These are phyloP conservation scores for Erodium maritimum DNA, from an alignment of 345 rosid species.

Conservation along the genomic window DNA sequence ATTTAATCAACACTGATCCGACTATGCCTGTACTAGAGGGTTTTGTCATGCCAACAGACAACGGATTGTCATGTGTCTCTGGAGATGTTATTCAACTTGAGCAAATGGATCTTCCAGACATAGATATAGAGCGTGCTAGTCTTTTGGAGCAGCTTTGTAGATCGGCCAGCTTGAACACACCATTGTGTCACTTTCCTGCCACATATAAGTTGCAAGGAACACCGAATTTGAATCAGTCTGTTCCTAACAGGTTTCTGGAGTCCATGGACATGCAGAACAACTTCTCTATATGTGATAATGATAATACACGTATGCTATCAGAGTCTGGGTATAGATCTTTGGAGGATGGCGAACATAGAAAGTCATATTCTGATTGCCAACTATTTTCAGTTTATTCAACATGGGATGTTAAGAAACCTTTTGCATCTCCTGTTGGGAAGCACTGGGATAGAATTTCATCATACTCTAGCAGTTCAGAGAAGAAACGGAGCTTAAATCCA, in stretches of 20 bases:
- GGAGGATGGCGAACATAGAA: constrained; percentile 7
- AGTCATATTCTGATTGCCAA: constrained; percentile 32
- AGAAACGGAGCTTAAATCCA: constrained; percentile 49
- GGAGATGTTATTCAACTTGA: constrained; percentile 30
- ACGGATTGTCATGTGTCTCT: constrained; percentile 18
- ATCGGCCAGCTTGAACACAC: constrained; percentile 54
- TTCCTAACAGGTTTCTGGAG: constrained; percentile 57
- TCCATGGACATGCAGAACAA: constrained; percentile 23
- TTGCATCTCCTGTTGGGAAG: constrained; percentile 54
- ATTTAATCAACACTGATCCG: constrained; percentile 20
- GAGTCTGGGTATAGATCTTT: constrained; percentile 16
- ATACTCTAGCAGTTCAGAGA: constrained; percentile 58
- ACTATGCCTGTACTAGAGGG: constrained; percentile 49
- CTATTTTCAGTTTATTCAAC: constrained; percentile 28
- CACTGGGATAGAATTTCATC: constrained; percentile 56
- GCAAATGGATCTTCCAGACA: constrained; percentile 35
- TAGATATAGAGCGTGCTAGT: constrained; percentile 42
- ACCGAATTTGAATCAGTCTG: constrained; percentile 37
- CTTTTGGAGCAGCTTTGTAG: constrained; percentile 49
- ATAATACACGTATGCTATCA: constrained; percentile 15
- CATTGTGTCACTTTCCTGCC: constrained; percentile 38
- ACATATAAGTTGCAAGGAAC: constrained; percentile 23
- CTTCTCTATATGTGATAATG: constrained; percentile 12
- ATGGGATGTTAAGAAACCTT: constrained; percentile 36
- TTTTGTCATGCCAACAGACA: constrained; percentile 38